Percentiles rank a stretch among this genome's conserved stretches.
These are phyloP conservation scores for Millerozyma miso DNA, from an alignment of 805 yeast species.

Conservation along the genomic window DNA sequence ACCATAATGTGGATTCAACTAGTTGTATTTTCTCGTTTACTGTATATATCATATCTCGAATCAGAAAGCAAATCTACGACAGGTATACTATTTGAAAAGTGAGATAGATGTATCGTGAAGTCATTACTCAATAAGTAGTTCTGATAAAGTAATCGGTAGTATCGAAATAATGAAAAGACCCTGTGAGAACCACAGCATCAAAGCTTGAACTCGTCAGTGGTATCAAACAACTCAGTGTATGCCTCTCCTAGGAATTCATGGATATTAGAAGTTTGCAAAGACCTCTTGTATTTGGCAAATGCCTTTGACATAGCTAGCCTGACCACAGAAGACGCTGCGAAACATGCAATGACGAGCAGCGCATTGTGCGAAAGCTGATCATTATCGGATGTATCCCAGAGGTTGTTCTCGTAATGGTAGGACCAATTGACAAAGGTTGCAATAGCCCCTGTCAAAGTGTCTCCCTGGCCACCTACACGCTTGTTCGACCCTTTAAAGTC, in stretches of 20 bases:
- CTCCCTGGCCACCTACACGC: constrained; percentile 97
- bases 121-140: too few species aligned
- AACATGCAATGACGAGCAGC: constrained; percentile 52
- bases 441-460: constrained; percentile 81
- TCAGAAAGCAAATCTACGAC: too few species aligned
- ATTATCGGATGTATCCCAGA: constrained; percentile 45
- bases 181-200: background rate
- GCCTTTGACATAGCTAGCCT: constrained; percentile 65
- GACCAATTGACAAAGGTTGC: constrained; percentile 84
- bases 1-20: too few species aligned
- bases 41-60: too few species aligned
- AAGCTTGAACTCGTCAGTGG: constrained; percentile 9
- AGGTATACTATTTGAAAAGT: too few species aligned
- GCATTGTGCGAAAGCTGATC: constrained; percentile 26
- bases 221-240: constrained; percentile 43
- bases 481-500: constrained; percentile 61
- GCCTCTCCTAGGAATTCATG: constrained; percentile 65
- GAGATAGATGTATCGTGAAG: too few species aligned
- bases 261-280: constrained; percentile 83
- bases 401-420: constrained; percentile 49
- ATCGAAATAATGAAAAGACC: too few species aligned
- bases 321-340: constrained; percentile 67
- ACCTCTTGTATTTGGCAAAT: constrained; percentile 58
- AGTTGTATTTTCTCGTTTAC: too few species aligned
- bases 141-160: too few species aligned